These are phyloP conservation scores for Elsinoe fawcettii DNA, from an alignment of 2,329 filamentous ascomycete genomes.

Conservation along the genomic window DNA sequence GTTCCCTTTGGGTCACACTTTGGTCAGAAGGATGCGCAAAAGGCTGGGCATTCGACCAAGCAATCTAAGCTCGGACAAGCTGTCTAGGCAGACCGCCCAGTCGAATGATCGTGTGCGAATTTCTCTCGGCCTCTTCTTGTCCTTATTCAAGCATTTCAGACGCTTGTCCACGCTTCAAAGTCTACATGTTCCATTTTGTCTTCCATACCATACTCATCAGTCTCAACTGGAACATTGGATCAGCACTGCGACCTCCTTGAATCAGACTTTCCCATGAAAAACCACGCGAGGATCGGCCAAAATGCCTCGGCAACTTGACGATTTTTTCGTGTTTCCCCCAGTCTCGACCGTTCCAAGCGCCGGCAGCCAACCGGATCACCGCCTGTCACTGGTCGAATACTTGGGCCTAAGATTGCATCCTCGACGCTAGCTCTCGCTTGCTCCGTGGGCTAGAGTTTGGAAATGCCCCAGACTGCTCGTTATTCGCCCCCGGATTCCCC, in stretches of 20 bases:
- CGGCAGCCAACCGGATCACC: not conserved
- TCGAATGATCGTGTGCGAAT: not conserved
- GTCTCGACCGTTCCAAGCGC: conserved; percentile 4
- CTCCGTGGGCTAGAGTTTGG: not conserved
- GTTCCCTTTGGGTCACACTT: not conserved
- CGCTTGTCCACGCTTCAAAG: not conserved
- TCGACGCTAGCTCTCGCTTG: conserved; percentile 7
- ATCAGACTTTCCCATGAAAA: not conserved
- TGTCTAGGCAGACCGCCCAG: not conserved
- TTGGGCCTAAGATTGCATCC: conserved; percentile 1
- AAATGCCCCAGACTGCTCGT: conserved; percentile 1
- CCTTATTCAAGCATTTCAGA: not conserved
- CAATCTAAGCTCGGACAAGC: conserved; percentile 4
- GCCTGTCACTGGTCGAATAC: conserved; percentile 3
- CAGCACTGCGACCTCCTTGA: not conserved
- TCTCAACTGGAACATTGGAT: not conserved
- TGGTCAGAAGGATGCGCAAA: not conserved
- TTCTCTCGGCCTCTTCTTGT: conserved; percentile 1
- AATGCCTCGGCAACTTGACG: conserved; percentile 2
- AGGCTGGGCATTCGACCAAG: conserved; percentile 1
- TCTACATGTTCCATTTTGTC: not conserved
- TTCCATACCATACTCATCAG: not conserved
- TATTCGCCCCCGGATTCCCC: conserved; percentile 8
- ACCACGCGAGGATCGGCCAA: conserved; percentile 6
- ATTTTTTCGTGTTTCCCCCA: not conserved